Evolutionary conservation across 2,329 filamentous ascomycete species (phyloP).

Genomic region (Rhynchosporium secalis): DNA sequence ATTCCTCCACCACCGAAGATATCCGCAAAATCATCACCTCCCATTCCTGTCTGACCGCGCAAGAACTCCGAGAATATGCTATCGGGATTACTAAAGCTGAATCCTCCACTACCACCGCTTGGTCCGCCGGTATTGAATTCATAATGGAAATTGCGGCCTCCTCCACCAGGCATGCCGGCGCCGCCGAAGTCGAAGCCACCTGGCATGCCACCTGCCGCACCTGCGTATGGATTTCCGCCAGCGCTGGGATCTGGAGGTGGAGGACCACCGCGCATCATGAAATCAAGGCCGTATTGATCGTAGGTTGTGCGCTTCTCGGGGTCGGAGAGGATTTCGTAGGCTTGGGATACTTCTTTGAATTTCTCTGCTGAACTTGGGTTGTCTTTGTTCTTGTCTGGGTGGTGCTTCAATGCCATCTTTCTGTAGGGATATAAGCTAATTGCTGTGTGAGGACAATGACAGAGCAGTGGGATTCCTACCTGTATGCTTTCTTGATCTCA

Average conservation of each 20-base stretch:
- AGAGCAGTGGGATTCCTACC: conserved; percentile 53
- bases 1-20: conserved; percentile 46
- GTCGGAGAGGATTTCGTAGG: conserved; percentile 96
- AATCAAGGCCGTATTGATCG: conserved; percentile 92
- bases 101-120: conserved; percentile 57
- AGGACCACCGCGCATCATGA: conserved; percentile 77
- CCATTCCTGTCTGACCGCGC: conserved; percentile 51
- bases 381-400: conserved; percentile 98
- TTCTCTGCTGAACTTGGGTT: conserved; percentile 83
- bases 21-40: conserved; percentile 51
- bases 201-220: conserved; percentile 54
- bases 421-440: conserved; percentile 45
- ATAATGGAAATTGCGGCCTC: conserved; percentile 50
- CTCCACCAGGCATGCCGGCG: conserved; percentile 55
- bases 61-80: conserved; percentile 86
- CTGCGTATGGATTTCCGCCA: conserved; percentile 58
- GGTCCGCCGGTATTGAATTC: conserved; percentile 48
- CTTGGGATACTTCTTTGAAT: conserved; percentile 97
- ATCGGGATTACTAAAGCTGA: conserved; percentile 80
- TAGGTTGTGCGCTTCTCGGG: conserved; percentile 96
- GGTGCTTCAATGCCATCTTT: conserved; percentile 86
- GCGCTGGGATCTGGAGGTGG: conserved; percentile 61
- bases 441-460: background rate
- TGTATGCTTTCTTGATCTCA: conserved; percentile 95
- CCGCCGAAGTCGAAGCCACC: conserved; percentile 50